Conservation (phyloP, 148 eudicot species). For the Hydrangea macrophylla region DNA sequence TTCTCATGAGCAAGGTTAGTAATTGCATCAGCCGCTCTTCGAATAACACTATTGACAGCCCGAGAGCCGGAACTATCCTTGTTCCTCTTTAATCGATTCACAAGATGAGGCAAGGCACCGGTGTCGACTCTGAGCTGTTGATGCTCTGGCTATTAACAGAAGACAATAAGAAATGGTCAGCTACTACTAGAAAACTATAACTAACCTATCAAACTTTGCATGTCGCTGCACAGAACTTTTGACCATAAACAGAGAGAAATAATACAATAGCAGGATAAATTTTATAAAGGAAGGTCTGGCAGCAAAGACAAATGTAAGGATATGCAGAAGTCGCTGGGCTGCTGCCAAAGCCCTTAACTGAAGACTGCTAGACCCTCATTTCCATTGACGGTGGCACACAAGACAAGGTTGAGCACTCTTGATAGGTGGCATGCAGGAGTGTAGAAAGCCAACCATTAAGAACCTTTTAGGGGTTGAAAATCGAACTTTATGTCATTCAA, state of each 20-base stretch:
- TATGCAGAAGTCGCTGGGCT: background rate
- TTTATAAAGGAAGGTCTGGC: background rate
- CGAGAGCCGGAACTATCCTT: slow-evolving; percentile 37
- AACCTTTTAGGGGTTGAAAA: too few relatives aligned
- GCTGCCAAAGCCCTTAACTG: background rate
- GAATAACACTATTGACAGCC: slow-evolving; percentile 61
- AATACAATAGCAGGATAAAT: background rate
- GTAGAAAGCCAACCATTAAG: background rate
- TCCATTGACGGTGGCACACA: background rate
- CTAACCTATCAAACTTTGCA: background rate
- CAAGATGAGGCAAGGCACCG: slow-evolving; percentile 86
- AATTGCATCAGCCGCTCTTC: slow-evolving; percentile 93
- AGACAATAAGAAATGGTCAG: background rate
- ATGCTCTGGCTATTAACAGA: slow-evolving; percentile 70
- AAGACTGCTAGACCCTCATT: background rate
- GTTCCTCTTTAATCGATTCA: slow-evolving; percentile 62
- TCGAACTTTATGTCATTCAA: too few relatives aligned
- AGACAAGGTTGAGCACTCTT: background rate
- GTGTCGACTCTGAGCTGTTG: slow-evolving; percentile 87
- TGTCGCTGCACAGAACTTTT: background rate
- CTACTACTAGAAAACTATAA: background rate
- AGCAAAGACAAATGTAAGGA: background rate
- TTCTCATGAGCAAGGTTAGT: slow-evolving; percentile 98
- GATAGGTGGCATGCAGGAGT: slow-evolving; percentile 12
- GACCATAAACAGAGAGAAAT: background rate